Conservation (phyloP, 1,284 basidiomycete genomes). For the Cryptococcus neoformans region DNA sequence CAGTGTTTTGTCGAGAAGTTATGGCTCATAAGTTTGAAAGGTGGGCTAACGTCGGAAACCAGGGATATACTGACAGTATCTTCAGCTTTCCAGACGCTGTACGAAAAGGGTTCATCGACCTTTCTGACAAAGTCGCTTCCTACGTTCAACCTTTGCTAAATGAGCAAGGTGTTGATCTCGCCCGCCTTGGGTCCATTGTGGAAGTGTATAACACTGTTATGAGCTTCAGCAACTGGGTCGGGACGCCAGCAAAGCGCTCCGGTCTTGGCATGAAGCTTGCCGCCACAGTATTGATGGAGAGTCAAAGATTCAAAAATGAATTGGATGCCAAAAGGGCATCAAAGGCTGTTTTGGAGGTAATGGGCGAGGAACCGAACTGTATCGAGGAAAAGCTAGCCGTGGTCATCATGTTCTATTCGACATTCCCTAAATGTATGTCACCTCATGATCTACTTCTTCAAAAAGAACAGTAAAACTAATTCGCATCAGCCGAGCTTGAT, state of each 20-base stretch:
- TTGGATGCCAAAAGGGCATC: not conserved
- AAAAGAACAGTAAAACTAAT: not conserved
- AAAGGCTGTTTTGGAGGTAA: not conserved
- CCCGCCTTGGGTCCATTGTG: not conserved
- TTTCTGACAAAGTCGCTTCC: not conserved
- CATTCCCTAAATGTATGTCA: conserved; percentile 2
- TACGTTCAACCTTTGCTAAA: not conserved
- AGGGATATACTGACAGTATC: not conserved
- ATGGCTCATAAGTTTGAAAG: conserved; percentile 1
- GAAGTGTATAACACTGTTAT: not conserved
- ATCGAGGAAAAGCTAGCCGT: not conserved
- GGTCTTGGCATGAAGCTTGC: not conserved
- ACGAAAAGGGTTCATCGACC: not conserved
- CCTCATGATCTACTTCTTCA: not conserved
- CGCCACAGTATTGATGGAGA: not conserved
- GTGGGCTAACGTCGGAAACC: not conserved
- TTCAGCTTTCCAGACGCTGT: too few relatives aligned
- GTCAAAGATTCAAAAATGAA: not conserved
- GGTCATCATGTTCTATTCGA: not conserved
- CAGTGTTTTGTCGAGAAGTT: not conserved
- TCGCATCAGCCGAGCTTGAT: not conserved
- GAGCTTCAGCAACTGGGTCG: not conserved
- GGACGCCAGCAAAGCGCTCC: not conserved
- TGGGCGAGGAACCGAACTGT: not conserved
- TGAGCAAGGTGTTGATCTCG: not conserved